Conservation (phyloP, 2,329 filamentous ascomycete species). For the Trichoderma semiorbis region DNA sequence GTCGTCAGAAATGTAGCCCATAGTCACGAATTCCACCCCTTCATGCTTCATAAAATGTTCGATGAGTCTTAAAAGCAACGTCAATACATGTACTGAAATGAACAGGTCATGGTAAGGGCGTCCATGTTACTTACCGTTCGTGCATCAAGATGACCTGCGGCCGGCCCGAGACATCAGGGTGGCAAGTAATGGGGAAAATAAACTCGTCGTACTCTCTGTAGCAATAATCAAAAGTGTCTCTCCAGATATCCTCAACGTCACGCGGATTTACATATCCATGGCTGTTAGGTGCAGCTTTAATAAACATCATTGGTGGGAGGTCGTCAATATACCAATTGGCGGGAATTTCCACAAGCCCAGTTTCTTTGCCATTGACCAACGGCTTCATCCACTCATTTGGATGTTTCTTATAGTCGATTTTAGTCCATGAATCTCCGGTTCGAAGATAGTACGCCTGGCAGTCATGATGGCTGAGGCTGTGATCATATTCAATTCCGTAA, state of each 20-base stretch:
- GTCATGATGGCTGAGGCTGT: background rate
- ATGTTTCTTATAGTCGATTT: background rate
- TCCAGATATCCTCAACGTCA: background rate
- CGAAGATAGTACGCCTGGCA: background rate
- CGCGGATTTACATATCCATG: background rate
- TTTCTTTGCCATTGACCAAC: background rate
- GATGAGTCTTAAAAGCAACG: background rate
- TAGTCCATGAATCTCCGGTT: background rate
- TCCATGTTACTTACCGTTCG: background rate
- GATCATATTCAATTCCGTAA: background rate
- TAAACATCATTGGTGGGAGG: background rate
- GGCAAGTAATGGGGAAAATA: background rate
- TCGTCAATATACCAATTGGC: slow-evolving; percentile 2
- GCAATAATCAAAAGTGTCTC: background rate
- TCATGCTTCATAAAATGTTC: background rate
- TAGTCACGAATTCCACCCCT: background rate
- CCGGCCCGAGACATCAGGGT: background rate
- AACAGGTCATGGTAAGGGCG: no score
- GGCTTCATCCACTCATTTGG: background rate
- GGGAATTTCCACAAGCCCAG: background rate
- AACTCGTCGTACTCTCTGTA: slow-evolving; percentile 3
- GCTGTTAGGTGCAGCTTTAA: background rate
- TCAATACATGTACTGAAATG: background rate
- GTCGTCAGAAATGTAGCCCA: background rate
- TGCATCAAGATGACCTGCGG: slow-evolving; percentile 2